Percentiles rank a stretch among this genome's conserved stretches.
Evolutionary conservation across 345 rosid species (phyloP).

Genomic region (Corchorus olitorius): DNA sequence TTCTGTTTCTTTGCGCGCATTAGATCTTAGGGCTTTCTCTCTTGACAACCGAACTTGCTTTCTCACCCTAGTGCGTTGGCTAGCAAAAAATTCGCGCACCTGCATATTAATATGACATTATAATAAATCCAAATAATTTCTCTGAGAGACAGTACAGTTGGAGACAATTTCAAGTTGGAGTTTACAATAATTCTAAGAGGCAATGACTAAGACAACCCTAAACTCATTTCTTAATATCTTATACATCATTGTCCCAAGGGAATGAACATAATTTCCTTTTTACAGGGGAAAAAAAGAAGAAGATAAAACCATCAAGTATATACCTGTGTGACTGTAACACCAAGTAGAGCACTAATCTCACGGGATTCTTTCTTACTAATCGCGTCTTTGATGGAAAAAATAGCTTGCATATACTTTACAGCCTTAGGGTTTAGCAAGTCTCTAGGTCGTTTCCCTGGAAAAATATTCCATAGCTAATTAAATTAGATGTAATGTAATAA

Average conservation of each 20-base stretch:
- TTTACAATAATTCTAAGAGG: not conserved
- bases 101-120: constrained; percentile 30
- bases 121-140: not conserved
- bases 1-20: constrained; percentile 30
- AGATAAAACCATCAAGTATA: not conserved
- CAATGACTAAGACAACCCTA: not conserved
- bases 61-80: constrained; percentile 88
- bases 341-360: constrained; percentile 90
- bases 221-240: not conserved
- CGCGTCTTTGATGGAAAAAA: constrained; percentile 91
- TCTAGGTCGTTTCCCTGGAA: constrained; percentile 94
- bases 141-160: not conserved
- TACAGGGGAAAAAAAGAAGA: too few species aligned
- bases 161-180: not conserved
- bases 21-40: constrained; percentile 62
- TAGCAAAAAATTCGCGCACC: constrained; percentile 88
- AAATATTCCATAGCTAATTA: not conserved
- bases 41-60: constrained; percentile 73
- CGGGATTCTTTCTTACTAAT: constrained; percentile 93
- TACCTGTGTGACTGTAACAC: constrained; percentile 89
- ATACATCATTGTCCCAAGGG: not conserved
- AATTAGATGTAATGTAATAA: constrained; percentile 8
- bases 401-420: constrained; percentile 83
- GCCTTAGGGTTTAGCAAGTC: constrained; percentile 96
- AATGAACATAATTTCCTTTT: not conserved